These are phyloP conservation scores for Vitis riparia DNA, from an alignment of 164 flowering plant species.

Conservation along the genomic window DNA sequence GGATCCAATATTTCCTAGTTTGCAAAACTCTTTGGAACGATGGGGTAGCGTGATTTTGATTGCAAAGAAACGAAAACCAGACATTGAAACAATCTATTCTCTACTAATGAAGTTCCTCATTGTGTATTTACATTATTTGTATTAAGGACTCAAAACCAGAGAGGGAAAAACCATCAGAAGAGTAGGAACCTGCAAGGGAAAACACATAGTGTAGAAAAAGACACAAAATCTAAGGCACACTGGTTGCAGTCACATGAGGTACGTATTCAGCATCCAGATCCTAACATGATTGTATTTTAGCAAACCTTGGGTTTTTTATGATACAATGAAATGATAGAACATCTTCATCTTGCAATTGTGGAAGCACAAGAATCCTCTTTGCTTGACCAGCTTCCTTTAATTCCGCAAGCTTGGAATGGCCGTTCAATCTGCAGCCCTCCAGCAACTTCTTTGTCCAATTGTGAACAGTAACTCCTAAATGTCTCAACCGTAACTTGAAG, in stretches of 20 bases:
- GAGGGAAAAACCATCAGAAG: neutral
- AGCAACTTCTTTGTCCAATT: constrained; percentile 50
- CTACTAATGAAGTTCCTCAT: neutral
- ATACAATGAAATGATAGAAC: neutral
- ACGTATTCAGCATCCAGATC: neutral
- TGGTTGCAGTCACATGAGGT: neutral
- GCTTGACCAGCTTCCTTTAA: constrained; percentile 53
- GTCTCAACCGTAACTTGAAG: constrained; percentile 66
- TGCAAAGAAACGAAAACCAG: no score
- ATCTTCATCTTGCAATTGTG: constrained; percentile 34
- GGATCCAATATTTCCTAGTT: no score
- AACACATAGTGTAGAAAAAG: no score
- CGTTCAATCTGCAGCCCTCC: constrained; percentile 53
- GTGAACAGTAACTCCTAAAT: constrained; percentile 50
- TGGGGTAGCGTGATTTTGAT: no score
- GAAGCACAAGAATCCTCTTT: constrained; percentile 49
- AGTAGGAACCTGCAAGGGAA: neutral
- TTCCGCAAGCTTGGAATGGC: constrained; percentile 43
- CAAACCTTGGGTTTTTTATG: neutral
- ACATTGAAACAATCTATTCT: neutral
- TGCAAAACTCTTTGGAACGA: no score
- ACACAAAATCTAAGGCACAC: neutral
- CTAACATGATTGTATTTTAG: neutral
- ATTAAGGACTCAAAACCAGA: neutral
- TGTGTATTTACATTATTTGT: neutral